phyloP scores from a whole-genome alignment of 108 stramenopile species.

The Skeletonema potamos region DNA sequence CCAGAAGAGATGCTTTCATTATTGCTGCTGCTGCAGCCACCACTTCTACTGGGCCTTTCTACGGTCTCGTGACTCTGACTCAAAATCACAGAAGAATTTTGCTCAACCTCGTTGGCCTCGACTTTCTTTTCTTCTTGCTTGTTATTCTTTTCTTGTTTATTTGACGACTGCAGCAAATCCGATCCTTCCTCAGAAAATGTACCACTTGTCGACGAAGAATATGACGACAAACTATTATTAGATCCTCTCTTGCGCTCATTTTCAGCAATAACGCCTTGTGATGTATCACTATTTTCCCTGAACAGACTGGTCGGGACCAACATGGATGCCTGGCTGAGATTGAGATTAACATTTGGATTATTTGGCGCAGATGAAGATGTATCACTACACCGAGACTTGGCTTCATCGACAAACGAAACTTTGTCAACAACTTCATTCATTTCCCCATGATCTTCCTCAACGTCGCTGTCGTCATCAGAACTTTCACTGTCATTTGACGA shows the following conservation, averaged over 20 bases:
- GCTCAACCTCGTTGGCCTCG: slow-evolving; percentile 13
- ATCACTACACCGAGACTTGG: background rate
- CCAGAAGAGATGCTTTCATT: slow-evolving; percentile 13
- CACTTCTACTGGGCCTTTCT: background rate
- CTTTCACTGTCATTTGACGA: background rate
- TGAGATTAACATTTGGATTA: background rate
- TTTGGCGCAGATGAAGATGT: background rate
- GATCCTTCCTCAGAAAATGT: slow-evolving; percentile 13
- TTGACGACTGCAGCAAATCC: background rate
- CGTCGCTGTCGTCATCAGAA: background rate
- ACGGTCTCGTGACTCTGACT: background rate
- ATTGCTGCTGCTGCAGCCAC: background rate
- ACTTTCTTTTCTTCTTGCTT: slow-evolving; percentile 1
- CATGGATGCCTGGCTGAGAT: background rate
- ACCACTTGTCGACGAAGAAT: background rate
- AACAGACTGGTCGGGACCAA: background rate
- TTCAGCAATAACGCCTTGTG: background rate
- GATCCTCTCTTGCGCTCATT: slow-evolving; percentile 5
- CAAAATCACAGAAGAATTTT: background rate
- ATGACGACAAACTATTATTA: background rate
- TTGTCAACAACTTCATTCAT: background rate
- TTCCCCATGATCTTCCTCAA: background rate
- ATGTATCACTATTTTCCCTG: background rate
- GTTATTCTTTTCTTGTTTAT: slow-evolving; percentile 13
- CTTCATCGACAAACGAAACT: background rate